A percentile compares a stretch with the other conserved stretches of the same genome.
Evolutionary conservation across 129 eudicot genomes (phyloP).

Genomic region (Ambrosia artemisiifolia): DNA sequence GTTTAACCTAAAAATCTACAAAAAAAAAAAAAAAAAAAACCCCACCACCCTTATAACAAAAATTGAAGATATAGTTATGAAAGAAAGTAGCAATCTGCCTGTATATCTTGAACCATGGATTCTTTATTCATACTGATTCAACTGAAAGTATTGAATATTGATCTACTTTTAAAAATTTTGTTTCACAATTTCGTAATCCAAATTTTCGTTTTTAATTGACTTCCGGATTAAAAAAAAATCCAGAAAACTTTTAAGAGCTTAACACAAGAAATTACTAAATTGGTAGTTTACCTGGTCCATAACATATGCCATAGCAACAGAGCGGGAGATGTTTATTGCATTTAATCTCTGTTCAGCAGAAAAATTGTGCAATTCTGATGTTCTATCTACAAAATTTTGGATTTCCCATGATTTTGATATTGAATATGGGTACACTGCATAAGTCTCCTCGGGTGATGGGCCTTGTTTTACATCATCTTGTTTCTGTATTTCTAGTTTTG

Average conservation of each 20-base stretch:
- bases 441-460: slow-evolving; percentile 45
- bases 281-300: slow-evolving; percentile 89
- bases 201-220: not conserved
- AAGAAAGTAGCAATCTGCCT: not conserved
- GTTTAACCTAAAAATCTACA: no score
- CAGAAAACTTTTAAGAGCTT: not conserved
- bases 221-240: not conserved
- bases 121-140: slow-evolving; percentile 4
- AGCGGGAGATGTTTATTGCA: slow-evolving; percentile 81
- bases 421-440: slow-evolving; percentile 47
- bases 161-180: not conserved
- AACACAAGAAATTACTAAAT: not conserved
- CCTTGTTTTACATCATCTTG: slow-evolving; percentile 42
- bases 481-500: slow-evolving; percentile 40
- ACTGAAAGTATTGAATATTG: not conserved
- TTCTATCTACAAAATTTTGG: slow-evolving; percentile 43
- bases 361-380: slow-evolving; percentile 47
- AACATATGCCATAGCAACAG: slow-evolving; percentile 94
- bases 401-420: slow-evolving; percentile 54
- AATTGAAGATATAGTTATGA: not conserved
- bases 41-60: not conserved
- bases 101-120: not conserved
- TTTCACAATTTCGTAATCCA: slow-evolving; percentile 3
- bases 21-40: not conserved
- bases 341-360: slow-evolving; percentile 74